phyloP scores from a whole-genome alignment of 495 filamentous ascomycete species.

The Penicillium robsamsonii region DNA sequence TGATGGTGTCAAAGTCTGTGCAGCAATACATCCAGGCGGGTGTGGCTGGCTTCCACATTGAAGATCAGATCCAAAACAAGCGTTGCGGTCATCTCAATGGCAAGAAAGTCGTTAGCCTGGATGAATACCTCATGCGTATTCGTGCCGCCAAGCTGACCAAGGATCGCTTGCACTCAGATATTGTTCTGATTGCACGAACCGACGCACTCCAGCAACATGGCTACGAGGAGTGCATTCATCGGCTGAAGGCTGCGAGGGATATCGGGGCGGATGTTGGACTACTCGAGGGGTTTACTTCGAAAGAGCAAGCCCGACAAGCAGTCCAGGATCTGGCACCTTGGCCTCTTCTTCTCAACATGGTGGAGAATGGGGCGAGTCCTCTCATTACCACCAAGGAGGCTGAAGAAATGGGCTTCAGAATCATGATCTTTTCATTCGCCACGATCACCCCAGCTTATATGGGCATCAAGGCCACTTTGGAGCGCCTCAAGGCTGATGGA shows the following conservation, averaged over 20 bases:
- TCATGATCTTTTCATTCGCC: slow-evolving; percentile 61
- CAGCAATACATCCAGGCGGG: slow-evolving; percentile 62
- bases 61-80: slow-evolving; percentile 68
- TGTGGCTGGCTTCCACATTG: slow-evolving; percentile 69
- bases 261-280: slow-evolving; percentile 64
- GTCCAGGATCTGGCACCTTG: slow-evolving; percentile 55
- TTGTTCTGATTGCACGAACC: slow-evolving; percentile 68
- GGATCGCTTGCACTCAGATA: slow-evolving; percentile 50
- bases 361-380: slow-evolving; percentile 59
- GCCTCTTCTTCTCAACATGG: slow-evolving; percentile 63
- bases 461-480: slow-evolving; percentile 46
- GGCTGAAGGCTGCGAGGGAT: slow-evolving; percentile 55
- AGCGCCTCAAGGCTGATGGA: slow-evolving; percentile 49
- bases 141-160: slow-evolving; percentile 50
- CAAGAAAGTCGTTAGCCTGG: slow-evolving; percentile 57
- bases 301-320: slow-evolving; percentile 51
- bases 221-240: slow-evolving; percentile 57
- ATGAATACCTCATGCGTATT: slow-evolving; percentile 57
- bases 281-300: slow-evolving; percentile 60
- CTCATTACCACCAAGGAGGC: slow-evolving; percentile 57
- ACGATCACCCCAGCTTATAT: slow-evolving; percentile 51
- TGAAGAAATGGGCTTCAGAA: slow-evolving; percentile 57
- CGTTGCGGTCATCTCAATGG: slow-evolving; percentile 61
- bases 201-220: slow-evolving; percentile 63
- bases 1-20: slow-evolving; percentile 64